A percentile compares a stretch with the other conserved stretches of the same genome.
Conservation (phyloP, 2,329 filamentous ascomycete species). For the Penicillium polonicum region DNA sequence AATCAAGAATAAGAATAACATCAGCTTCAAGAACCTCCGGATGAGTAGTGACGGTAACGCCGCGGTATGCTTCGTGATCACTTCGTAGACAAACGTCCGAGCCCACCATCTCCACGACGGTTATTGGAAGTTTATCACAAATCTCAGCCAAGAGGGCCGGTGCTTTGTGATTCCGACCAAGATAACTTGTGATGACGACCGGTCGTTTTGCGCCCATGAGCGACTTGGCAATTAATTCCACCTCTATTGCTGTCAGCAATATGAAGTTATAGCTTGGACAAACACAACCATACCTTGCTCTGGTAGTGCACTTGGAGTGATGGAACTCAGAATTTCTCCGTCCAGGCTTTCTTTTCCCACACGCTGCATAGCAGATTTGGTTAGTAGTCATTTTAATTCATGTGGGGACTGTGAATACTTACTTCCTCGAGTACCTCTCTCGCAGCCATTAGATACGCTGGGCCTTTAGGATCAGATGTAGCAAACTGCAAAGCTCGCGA, state of each 20-base stretch:
- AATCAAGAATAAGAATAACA: constrained; percentile 78
- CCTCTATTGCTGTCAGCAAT: constrained; percentile 15
- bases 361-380: neutral
- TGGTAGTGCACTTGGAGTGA: constrained; percentile 13
- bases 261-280: neutral
- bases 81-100: constrained; percentile 48
- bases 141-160: constrained; percentile 45
- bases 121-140: constrained; percentile 48
- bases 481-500: constrained; percentile 79
- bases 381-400: neutral
- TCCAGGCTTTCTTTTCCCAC: constrained; percentile 18
- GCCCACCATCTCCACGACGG: constrained; percentile 50
- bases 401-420: constrained; percentile 40
- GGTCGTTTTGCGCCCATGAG: constrained; percentile 47
- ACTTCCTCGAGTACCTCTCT: constrained; percentile 82
- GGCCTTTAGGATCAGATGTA: constrained; percentile 69
- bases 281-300: constrained; percentile 4
- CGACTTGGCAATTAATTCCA: constrained; percentile 41
- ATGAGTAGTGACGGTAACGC: constrained; percentile 70
- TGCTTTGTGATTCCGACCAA: constrained; percentile 45
- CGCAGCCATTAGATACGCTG: constrained; percentile 74
- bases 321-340: constrained; percentile 12
- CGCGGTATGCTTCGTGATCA: constrained; percentile 56
- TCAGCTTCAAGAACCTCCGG: constrained; percentile 72
- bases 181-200: constrained; percentile 51